Base-by-base conservation (phyloP, 1,139 yeast species). In the Zygoascus sp. region DNA sequence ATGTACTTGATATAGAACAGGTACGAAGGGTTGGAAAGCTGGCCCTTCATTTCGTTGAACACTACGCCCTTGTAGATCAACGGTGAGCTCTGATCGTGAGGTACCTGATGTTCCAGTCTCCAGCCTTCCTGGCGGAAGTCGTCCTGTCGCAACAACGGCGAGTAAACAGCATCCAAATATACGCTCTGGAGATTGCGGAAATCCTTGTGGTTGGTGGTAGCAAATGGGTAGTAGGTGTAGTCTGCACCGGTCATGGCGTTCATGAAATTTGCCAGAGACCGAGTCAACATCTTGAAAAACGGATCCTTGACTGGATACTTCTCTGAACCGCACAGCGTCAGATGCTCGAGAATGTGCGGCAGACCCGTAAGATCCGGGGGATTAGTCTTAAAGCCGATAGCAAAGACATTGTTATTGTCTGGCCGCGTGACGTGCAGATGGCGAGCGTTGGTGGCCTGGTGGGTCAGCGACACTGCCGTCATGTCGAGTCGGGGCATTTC, bases 231-330 rank as follows among this genome's bases (percentile, higher is more conserved):
- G 64, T 82, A 90, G 0, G 98, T 92, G 61, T 88, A 89, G 65
- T 92, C 97, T 57, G 86, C 90, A 15, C 96, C 98, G 0, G 99
- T 92, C 96, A 92, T 87, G 11, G 99, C 99, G 64, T 92, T 92
- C 99, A 92, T 92, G 66, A 89, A 92, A 64, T 88, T 92, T 35
- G 97, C 83, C 59, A 92, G 70, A 15, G 88, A 69, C 56, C 97
- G 71, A 62, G 90, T 92, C 50, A 92, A 73, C 98, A 92, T 92
- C 65, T 92, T 90, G 75, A 92, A 94, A 66, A 92, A 92, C 2
- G 99, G 98, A 66, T 92, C 98, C 57, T 97, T 74, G 2, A 92
- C 97, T 0, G 97, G 97, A 64, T 79, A 92, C 62, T 83, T 85
- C 50, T 76, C 72, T 1, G 96, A 87, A 2, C 98, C 99, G 69